A percentile compares a stretch with the other conserved stretches of the same genome.
Conservation (phyloP, 1,139 yeast species). For the Yamadazyma blattariae region DNA sequence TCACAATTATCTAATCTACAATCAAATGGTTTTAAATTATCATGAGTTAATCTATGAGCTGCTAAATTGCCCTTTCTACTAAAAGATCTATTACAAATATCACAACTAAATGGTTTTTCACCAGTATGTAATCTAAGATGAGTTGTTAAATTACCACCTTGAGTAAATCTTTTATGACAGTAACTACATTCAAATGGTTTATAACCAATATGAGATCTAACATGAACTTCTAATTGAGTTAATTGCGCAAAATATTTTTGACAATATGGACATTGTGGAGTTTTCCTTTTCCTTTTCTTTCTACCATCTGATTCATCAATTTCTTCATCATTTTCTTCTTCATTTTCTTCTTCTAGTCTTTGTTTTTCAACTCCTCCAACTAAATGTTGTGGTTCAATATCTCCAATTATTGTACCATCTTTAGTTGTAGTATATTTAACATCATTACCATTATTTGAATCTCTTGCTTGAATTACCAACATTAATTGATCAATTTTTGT, state of each 20-base stretch:
- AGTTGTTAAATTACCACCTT: constrained; percentile 88
- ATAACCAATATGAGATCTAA: constrained; percentile 72
- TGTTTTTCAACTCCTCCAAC: constrained; percentile 81
- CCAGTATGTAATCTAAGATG: constrained; percentile 90
- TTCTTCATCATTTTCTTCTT: constrained; percentile 20
- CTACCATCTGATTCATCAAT: constrained; percentile 19
- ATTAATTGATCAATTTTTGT: constrained; percentile 87
- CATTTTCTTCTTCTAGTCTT: constrained; percentile 23
- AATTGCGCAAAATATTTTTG: constrained; percentile 68
- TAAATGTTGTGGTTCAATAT: constrained; percentile 39
- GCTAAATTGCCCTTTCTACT: constrained; percentile 89
- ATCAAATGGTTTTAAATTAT: constrained; percentile 70
- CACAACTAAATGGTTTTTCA: constrained; percentile 82
- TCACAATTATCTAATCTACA: constrained; percentile 82
- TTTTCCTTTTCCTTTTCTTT: constrained; percentile 37
- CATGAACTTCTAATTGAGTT: constrained; percentile 77
- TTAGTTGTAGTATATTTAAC: constrained; percentile 58
- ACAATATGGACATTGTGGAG: constrained; percentile 69
- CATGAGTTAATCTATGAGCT: constrained; percentile 81
- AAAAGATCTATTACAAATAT: constrained; percentile 67
- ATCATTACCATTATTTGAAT: constrained; percentile 54
- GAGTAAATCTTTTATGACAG: constrained; percentile 83
- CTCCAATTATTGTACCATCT: constrained; percentile 54
- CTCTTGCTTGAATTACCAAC: constrained; percentile 86
- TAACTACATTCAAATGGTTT: constrained; percentile 78